Conservation (phyloP, 495 filamentous ascomycete species). For the Cladorrhinum samala region DNA sequence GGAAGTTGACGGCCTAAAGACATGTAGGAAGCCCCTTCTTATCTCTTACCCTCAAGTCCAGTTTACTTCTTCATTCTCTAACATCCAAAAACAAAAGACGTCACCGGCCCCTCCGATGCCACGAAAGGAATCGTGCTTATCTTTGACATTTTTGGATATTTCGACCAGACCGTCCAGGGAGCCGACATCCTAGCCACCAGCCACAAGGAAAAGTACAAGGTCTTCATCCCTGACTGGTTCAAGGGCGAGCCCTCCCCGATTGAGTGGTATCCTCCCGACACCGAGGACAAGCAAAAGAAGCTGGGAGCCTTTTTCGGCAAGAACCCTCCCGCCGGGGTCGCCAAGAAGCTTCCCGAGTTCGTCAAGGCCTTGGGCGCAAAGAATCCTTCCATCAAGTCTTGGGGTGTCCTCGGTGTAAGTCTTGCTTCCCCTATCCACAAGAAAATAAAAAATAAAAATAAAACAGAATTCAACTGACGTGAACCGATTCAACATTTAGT, state of each 20-base stretch:
- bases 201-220: constrained; percentile 50
- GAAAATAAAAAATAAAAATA: background rate
- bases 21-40: constrained; percentile 41
- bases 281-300: constrained; percentile 67
- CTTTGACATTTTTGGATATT: constrained; percentile 71
- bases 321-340: constrained; percentile 55
- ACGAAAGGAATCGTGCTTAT: constrained; percentile 56
- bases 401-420: constrained; percentile 73
- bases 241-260: constrained; percentile 51
- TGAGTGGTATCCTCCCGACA: constrained; percentile 71
- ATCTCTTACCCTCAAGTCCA: background rate
- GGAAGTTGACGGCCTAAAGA: constrained; percentile 58
- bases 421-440: background rate
- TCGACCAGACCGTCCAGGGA: constrained; percentile 62
- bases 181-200: constrained; percentile 62
- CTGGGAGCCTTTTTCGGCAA: constrained; percentile 72
- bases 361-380: constrained; percentile 51
- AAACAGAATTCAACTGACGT: too few species aligned
- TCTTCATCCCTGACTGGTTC: constrained; percentile 69
- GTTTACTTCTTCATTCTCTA: background rate
- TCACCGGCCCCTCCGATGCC: constrained; percentile 53
- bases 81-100: constrained; percentile 38
- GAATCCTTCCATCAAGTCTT: constrained; percentile 59
- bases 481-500: constrained; percentile 28
- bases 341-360: constrained; percentile 55